Conservation (phyloP, 331 rosid genomes). For the Pyrus hybrid region DNA sequence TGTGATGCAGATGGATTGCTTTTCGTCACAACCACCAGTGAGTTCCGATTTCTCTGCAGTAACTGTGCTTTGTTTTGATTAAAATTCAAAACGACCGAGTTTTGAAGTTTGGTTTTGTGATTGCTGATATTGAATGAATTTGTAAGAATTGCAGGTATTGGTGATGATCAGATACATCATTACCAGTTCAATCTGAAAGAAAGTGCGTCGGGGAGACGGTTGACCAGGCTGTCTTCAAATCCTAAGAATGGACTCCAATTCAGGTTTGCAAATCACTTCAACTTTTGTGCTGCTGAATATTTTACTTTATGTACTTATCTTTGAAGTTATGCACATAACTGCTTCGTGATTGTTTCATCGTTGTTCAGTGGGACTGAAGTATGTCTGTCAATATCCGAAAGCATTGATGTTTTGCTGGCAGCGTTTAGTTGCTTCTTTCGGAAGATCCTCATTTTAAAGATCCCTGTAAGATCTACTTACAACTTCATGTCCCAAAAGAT, state of each 20-base stretch:
- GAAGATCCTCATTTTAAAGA: constrained; percentile 63
- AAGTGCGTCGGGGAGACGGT: constrained; percentile 39
- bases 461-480: constrained; percentile 59
- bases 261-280: constrained; percentile 46
- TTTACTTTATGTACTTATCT: not conserved
- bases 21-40: constrained; percentile 73
- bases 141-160: constrained; percentile 38
- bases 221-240: constrained; percentile 43
- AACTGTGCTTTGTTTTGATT: not conserved
- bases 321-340: constrained; percentile 6
- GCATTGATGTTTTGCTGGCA: constrained; percentile 43
- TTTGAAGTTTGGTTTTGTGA: not conserved
- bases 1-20: constrained; percentile 72
- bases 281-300: not conserved
- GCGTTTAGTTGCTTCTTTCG: constrained; percentile 49
- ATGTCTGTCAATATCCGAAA: constrained; percentile 33
- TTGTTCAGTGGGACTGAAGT: constrained; percentile 82
- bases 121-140: not conserved
- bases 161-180: constrained; percentile 37
- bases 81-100: not conserved
- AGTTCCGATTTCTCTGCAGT: constrained; percentile 20
- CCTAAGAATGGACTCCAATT: constrained; percentile 68
- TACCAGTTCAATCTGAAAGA: constrained; percentile 51
- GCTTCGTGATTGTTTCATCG: not conserved
- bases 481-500: not conserved